Base-by-base conservation (phyloP, 1,284 basidiomycete species). In the Cutaneotrichosporon sp. region DNA sequence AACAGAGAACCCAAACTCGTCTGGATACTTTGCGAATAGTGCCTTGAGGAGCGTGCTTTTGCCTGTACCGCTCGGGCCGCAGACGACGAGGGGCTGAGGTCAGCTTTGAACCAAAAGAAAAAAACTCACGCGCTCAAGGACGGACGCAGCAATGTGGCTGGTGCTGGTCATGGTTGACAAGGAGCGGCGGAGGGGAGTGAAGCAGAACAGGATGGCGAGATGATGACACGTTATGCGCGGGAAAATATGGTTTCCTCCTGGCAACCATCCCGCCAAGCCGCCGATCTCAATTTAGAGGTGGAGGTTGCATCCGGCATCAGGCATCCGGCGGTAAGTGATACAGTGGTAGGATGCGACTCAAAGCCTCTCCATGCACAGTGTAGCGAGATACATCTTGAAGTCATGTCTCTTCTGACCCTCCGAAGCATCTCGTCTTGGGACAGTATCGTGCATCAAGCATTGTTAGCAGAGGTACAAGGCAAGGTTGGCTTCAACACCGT, bases 1-100 rank as follows among this genome's bases (percentile, higher is more conserved):
- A 63, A 99, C 90, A 72, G 88, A 89, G 83, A 98, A 99, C 6
- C 92, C 92, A 80, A 97, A 99, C 68, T 85, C 87, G 77, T 89
- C 87, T 5, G 93, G 94, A 73, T 86, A 87, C 53, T 93, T 89
- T 36, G 82, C 83, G 75, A 98, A 93, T 57, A 99, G 88, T 58
- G 87, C 88, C 67, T 86, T 86, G 65, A 99, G 86, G 60, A 98
- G 87, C 0, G 96, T 97, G 73, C 90, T 92, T 81, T 98, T 99
- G 61, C 96, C 96, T 2, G 94, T 91, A 26, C 96, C 96, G 1
- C 92, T 95, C 0, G 90, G 90, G 0, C 90, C 90, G 67, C 88
- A 91, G 57, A 91, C 83, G 50, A 92, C 88, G 61, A 92, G 85
- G 10, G 90, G 90, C 80, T 82, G 65, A 51, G 50, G 26, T 58